These are phyloP conservation scores for Pichia thaimueangensis DNA, from an alignment of 805 yeast species.

Conservation along the genomic window DNA sequence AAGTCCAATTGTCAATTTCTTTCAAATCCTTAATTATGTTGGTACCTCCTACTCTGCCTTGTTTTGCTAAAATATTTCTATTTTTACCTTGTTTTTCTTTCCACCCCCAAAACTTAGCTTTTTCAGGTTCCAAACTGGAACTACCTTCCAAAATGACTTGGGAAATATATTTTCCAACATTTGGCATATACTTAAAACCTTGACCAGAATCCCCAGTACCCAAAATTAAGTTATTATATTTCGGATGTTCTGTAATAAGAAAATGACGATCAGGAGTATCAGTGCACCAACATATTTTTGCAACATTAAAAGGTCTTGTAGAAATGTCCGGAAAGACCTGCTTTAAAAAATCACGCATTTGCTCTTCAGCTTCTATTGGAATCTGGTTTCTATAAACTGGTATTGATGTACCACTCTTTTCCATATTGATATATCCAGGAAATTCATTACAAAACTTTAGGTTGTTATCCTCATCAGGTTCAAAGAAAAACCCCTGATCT, in stretches of 20 bases:
- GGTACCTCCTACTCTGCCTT: conserved; percentile 19
- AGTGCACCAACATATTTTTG: conserved; percentile 35
- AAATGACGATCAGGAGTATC: conserved; percentile 38
- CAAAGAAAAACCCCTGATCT: conserved; percentile 38
- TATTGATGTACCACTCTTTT: conserved; percentile 5
- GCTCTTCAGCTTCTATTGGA: conserved; percentile 10
- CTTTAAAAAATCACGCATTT: conserved; percentile 6
- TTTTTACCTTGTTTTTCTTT: conserved; percentile 31
- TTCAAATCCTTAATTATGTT: conserved; percentile 17
- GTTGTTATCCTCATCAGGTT: conserved; percentile 32
- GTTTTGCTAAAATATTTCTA: conserved; percentile 22
- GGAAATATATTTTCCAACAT: conserved; percentile 37
- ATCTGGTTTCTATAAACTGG: conserved; percentile 10
- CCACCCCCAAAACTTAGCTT: conserved; percentile 30
- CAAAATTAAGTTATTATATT: conserved; percentile 28
- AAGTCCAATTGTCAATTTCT: conserved; percentile 16
- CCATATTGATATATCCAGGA: conserved; percentile 8
- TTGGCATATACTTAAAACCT: conserved; percentile 41
- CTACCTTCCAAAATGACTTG: conserved; percentile 29
- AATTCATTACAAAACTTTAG: conserved; percentile 36
- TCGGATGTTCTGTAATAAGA: conserved; percentile 35
- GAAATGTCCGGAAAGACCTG: conserved; percentile 30
- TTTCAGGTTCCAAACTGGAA: conserved; percentile 22
- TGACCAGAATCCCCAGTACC: conserved; percentile 47
- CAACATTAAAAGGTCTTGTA: conserved; percentile 24